phyloP scores from a whole-genome alignment of 495 filamentous ascomycete genomes.

The Penicillium argentinense region DNA sequence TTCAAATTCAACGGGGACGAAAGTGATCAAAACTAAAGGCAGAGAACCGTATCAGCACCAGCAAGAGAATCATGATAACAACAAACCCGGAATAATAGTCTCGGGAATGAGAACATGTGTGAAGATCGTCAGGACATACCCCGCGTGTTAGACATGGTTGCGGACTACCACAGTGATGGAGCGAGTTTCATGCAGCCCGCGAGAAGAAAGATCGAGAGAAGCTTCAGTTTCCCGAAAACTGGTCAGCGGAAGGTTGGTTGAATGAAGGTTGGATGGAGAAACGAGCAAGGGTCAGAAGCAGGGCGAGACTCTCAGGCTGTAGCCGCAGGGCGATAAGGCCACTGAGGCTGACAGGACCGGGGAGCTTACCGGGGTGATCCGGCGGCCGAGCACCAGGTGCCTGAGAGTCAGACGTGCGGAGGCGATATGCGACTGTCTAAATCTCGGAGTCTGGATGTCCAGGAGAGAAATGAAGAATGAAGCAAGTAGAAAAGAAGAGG shows the following conservation, averaged over 20 bases:
- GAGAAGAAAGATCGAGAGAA: neutral
- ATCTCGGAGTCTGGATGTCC: no score
- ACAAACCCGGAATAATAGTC: neutral
- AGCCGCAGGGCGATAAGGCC: neutral
- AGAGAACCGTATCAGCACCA: slow-evolving; percentile 13
- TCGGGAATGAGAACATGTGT: no score
- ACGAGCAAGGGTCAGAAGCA: neutral
- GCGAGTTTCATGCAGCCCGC: neutral
- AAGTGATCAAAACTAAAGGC: slow-evolving; percentile 27
- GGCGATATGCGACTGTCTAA: no score
- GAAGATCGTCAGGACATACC: slow-evolving; percentile 7
- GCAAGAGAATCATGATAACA: neutral
- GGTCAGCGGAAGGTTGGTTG: no score
- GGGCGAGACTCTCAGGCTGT: neutral
- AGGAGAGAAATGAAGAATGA: neutral
- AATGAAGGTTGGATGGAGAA: neutral
- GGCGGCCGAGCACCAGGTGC: neutral
- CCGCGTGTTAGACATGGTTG: slow-evolving; percentile 1
- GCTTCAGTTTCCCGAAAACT: no score
- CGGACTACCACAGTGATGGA: neutral
- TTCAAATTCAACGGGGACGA: slow-evolving; percentile 24
- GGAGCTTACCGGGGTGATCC: neutral
- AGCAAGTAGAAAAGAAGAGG: slow-evolving; percentile 7
- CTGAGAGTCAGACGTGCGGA: no score
- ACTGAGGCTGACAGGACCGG: slow-evolving; percentile 7